Evolutionary conservation across 345 rosid species (phyloP), one percentile per base, ranked within the genome.

Genomic region (Dimocarpus longan): DNA sequence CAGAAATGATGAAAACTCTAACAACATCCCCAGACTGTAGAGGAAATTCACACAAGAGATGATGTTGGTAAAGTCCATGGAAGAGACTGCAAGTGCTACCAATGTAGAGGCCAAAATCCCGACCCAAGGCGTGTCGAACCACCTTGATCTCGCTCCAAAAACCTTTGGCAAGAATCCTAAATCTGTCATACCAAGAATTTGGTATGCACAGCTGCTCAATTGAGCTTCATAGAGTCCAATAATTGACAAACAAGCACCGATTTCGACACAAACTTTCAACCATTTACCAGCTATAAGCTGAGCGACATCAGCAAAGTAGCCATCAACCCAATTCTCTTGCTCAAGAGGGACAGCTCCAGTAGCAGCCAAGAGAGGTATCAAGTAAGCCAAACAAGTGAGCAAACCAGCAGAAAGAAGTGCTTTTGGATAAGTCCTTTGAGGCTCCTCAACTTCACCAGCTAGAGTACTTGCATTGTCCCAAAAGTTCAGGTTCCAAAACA

Each of bases 401-500:
- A 92, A 81, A 69, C 91, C 94, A 5, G 96, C 93, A 19, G 74
- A 80, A 18, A 95, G 75, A 15, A 92, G 86, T 62, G 97, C 97
- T 43, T 78, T 48, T 0, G 97, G 99, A 69, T 87, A 95, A 0
- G 93, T 95, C 72, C 77, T 91, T 70, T 86, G 90, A 26, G 98
- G 97, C 6, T 78, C 82, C 40, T 90, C 89, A 1, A 93, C 97
- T 84, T 95, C 98, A 0, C 97, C 97, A 2, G 97, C 96, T 42
- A 93, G 71, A 77, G 99, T 91, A 68, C 99, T 95, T 2, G 88
- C 98, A 54, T 82, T 93, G 76, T 95, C 99, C 98, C 97, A 95
- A 21, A 92, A 95, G 71, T 95, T 93, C 84, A 95, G 80, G 84
- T 95, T 93, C 98, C 99, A 93, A 39, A 95, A 93, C 39, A 93